Evolutionary conservation across 2,329 filamentous ascomycete genomes (phyloP).

Genomic region (Cyphellophora europaea): DNA sequence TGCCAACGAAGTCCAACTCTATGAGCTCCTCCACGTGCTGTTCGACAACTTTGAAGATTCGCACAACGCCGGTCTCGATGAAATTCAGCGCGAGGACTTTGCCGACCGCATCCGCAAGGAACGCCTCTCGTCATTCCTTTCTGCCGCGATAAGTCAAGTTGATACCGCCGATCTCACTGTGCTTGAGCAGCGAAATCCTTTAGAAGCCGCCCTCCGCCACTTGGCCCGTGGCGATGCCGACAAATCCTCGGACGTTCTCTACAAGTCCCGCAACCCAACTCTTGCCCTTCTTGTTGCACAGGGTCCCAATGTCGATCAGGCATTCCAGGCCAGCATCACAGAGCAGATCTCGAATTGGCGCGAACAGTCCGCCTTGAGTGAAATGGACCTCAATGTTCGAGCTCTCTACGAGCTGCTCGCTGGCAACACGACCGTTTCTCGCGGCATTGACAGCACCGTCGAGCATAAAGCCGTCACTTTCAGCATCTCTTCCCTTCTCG

Average conservation of each 20-base stretch:
- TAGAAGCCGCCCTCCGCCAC: slow-evolving; percentile 55
- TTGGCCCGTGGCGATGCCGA: slow-evolving; percentile 69
- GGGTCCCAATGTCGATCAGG: slow-evolving; percentile 59
- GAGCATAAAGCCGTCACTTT: slow-evolving; percentile 79
- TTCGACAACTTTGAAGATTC: slow-evolving; percentile 52
- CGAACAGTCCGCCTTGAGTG: slow-evolving; percentile 70
- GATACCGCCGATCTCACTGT: slow-evolving; percentile 43
- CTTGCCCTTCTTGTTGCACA: slow-evolving; percentile 78
- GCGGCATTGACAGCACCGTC: slow-evolving; percentile 59
- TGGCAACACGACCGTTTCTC: slow-evolving; percentile 75
- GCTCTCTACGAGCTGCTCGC: slow-evolving; percentile 82
- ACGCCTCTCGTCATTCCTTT: slow-evolving; percentile 35
- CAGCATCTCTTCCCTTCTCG: slow-evolving; percentile 72
- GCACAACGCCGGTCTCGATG: slow-evolving; percentile 32
- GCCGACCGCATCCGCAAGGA: slow-evolving; percentile 38
- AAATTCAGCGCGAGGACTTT: slow-evolving; percentile 28
- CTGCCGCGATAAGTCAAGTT: slow-evolving; percentile 46
- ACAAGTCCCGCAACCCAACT: slow-evolving; percentile 68
- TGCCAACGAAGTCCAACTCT: slow-evolving; percentile 45
- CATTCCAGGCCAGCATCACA: slow-evolving; percentile 63
- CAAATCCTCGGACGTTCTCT: slow-evolving; percentile 72
- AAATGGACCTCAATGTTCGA: slow-evolving; percentile 75
- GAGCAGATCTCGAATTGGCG: slow-evolving; percentile 80
- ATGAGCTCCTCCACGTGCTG: slow-evolving; percentile 77
- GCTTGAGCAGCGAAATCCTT: no score